Base-by-base conservation (phyloP, 495 filamentous ascomycete genomes). In the Penicillium angulare region DNA sequence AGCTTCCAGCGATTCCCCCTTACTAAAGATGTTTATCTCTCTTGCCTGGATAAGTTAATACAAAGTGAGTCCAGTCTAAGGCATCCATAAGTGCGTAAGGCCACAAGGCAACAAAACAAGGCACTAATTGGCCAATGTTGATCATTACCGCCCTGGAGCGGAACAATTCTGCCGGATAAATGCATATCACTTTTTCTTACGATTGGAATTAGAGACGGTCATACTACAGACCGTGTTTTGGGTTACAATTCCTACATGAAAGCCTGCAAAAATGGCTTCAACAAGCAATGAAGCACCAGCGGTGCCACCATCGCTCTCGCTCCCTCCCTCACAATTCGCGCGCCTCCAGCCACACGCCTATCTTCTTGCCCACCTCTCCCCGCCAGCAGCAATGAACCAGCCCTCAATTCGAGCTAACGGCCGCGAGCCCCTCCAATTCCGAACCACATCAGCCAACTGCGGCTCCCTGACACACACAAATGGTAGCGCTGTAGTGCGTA, bases 301-400 rank as follows among this genome's bases (percentile, higher is more conserved):
- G 33, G 50, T 56, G 43, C 67, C 65, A 16, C 74, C 75, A 13
- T 68, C 76, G 7, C 79, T 92, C 47, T 82, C 85, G 38, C 86
- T 96, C 49, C 84, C 93, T 0, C 85, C 86, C 38, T 79, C 82
- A 24, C 87, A 88, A 60, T 95, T 96, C 67, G 90, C 91, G 50
- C 90, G 91, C 52, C 84, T 98, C 66, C 86, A 90, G 49, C 93
- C 93, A 7, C 82, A 85, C 54, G 84, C 89, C 26, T 97, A 87
- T 76, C 90, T 97, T 43, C 86, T 91, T 64, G 87, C 89, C 23
- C 90, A 91, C 61, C 87, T 98, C 51, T 75, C 84, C 31, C 78
- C 83, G n/a, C 61, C 80, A 21, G 56, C 74, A 26, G 59, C 78
- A n/a, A 72, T 73, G 50, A 71, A 74, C 27, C 69, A 80, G 4